A percentile compares a stretch with the other conserved stretches of the same genome.
Evolutionary conservation across 1,139 yeast genomes (phyloP).

Genomic region (Geotrichum phurueaensis): DNA sequence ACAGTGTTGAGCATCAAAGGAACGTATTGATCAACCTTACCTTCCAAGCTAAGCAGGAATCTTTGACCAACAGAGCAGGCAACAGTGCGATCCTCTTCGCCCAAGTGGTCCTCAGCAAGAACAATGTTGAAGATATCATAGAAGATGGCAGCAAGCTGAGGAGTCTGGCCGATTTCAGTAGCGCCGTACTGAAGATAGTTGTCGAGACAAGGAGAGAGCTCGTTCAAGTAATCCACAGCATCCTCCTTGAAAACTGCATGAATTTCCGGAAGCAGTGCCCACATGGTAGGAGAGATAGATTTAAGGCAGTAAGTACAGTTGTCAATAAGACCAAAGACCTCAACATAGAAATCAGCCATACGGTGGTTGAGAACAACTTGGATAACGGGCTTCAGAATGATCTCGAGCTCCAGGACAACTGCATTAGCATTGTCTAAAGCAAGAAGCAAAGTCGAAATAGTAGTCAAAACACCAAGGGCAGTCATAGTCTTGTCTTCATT

Average conservation of each 20-base stretch:
- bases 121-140: slow-evolving; percentile 36
- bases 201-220: slow-evolving; percentile 66
- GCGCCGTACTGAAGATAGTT: slow-evolving; percentile 74
- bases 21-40: slow-evolving; percentile 39
- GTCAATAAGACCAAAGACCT: slow-evolving; percentile 78
- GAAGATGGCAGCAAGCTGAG: slow-evolving; percentile 29
- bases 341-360: slow-evolving; percentile 75
- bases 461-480: slow-evolving; percentile 78
- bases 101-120: slow-evolving; percentile 37
- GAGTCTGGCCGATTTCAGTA: slow-evolving; percentile 40
- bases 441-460: slow-evolving; percentile 78
- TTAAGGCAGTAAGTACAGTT: slow-evolving; percentile 75
- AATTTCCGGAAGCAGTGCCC: slow-evolving; percentile 62
- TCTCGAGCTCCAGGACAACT: slow-evolving; percentile 62
- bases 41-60: slow-evolving; percentile 44
- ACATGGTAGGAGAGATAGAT: slow-evolving; percentile 64
- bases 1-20: slow-evolving; percentile 40
- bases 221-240: slow-evolving; percentile 63
- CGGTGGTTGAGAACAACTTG: slow-evolving; percentile 57
- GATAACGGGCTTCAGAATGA: slow-evolving; percentile 67
- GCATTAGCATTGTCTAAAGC: slow-evolving; percentile 79
- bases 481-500: slow-evolving; percentile 77
- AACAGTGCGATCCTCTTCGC: slow-evolving; percentile 45
- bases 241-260: slow-evolving; percentile 48
- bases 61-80: slow-evolving; percentile 54